phyloP scores from a whole-genome alignment of 2,329 filamentous ascomycete genomes.

The Verruconis gallopava region DNA sequence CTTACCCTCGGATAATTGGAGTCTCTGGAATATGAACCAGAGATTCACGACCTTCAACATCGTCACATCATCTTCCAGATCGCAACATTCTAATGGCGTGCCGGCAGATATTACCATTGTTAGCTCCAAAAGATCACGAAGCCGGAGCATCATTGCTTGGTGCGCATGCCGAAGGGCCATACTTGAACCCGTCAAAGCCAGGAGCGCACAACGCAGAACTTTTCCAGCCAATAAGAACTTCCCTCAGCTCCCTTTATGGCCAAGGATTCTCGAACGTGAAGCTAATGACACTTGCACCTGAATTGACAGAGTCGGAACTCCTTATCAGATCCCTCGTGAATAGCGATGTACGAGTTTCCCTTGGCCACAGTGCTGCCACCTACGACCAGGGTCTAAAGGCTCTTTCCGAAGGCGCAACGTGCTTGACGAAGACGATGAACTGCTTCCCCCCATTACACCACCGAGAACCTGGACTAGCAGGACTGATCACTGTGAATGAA shows the following conservation, averaged over 20 bases:
- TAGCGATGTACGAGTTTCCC: conserved; percentile 31
- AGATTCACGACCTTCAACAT: background rate
- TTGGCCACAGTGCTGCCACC: conserved; percentile 39
- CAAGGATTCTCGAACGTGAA: conserved; percentile 31
- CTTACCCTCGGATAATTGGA: conserved; percentile 1
- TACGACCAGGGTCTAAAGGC: conserved; percentile 34
- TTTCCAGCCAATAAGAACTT: conserved; percentile 26
- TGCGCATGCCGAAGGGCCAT: conserved; percentile 45
- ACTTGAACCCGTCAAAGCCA: conserved; percentile 39
- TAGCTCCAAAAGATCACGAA: conserved; percentile 30
- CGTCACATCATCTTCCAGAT: background rate
- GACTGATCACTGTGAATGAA: conserved; percentile 22
- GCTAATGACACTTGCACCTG: conserved; percentile 40
- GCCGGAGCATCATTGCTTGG: conserved; percentile 38
- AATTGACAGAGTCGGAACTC: conserved; percentile 28
- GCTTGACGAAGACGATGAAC: conserved; percentile 43
- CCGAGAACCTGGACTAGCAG: conserved; percentile 38
- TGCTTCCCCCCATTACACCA: conserved; percentile 40
- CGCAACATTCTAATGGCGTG: conserved; percentile 9
- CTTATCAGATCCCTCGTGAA: conserved; percentile 29
- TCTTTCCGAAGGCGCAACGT: conserved; percentile 35
- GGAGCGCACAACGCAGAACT: conserved; percentile 38
- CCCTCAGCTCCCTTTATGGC: conserved; percentile 32
- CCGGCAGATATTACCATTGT: conserved; percentile 33
- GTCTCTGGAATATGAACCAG: too few species aligned